Base-by-base conservation (phyloP, 1,284 basidiomycete genomes). In the Microbotryum saponariae region DNA sequence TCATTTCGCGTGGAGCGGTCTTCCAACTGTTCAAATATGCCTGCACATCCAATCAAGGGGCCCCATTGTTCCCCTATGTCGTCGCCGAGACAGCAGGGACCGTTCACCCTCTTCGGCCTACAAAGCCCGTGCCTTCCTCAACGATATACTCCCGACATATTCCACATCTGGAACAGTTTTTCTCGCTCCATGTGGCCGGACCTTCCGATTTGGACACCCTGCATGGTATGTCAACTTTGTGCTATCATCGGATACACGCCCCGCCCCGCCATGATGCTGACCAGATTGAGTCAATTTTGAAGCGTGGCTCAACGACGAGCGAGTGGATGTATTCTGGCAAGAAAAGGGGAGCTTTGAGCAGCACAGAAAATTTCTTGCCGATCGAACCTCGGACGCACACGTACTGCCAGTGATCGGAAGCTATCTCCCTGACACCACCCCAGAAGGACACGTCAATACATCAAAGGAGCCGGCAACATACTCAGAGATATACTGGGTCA, bases 401-500 rank as follows among this genome's bases (percentile, higher is more conserved):
- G 76, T 77, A 33, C 61, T 82, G 29, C 78, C 80, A 10, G 73
- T 81, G 21, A 77, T 84, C 23, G 68, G 68, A 14, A 59, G 56
- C 27, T 70, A 68, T 9, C 23, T 12, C 21, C 44, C 48, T 3
- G 62, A 50, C 0, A 51, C 42, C 18, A 47, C 47, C 5, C 47
- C 29, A 9, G 45, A 37, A 27, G 42, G 46, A 10, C 60, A 59
- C 61, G 78, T 80, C 71, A 76, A 77, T 65, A 82, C 81, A 80
- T 78, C 82, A 60, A 80, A 79, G 2, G 79, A 82, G 68, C 71
- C 78, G 51, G 82, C 82, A 71, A 82, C 81, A 3, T 83, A 83
- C 59, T 69, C 74, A 18, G 83, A 83, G 71, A 61, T 82, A 27
- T 78, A 78, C 18, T 83, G 81, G 75, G 73, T 78, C 56, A 83